Base-by-base conservation (phyloP, 257 asterid genomes). In the Solanum verrucosum region DNA sequence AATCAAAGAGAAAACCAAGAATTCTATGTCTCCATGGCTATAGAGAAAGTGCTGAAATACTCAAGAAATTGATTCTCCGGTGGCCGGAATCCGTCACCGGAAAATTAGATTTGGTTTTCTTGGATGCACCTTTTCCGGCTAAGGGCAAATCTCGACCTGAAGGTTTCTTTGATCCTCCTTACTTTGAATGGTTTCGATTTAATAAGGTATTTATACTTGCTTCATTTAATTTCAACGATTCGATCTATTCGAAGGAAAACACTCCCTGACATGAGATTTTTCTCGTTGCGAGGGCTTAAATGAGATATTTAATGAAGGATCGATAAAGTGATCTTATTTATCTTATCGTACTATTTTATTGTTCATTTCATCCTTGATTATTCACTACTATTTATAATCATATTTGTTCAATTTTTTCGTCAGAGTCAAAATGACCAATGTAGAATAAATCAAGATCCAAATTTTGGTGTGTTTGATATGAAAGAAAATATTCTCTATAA, bases 1-100 rank as follows among this genome's bases (percentile, higher is more conserved):
- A 84, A 29, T 31, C 25, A 78, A 67, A 78, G 71, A 72, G 29
- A 13, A 87, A 71, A 68, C 87, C 84, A 7, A 90, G 91, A 85
- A 85, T 89, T 25, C 75, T 92, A 0, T 90, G 93, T 86, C 93
- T 92, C 31, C 94, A 89, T 85, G 89, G 91, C 29, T 90, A 88
- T 74, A 88, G 93, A 85, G 90, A 85, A 21, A 92, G 91, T 83
- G 93, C 46, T 31, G 75, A 87, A 56, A 89, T 90, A 74, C 90
- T 92, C 82, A 42, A 87, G 88, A 89, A 88, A 72, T 38, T 78
- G 9, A 37, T 90, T 7, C 7, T 42, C 75, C 90, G 88, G 49
- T 92, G 93, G 94, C 91, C 93, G 60, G 89, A 88, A 31, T 56
- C 79, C 21, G 42, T 90, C 56, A 31, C 86, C n/a, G 56, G 89